Evolutionary conservation across 805 yeast genomes (phyloP).

Genomic region (Barnettozyma sucrosica): DNA sequence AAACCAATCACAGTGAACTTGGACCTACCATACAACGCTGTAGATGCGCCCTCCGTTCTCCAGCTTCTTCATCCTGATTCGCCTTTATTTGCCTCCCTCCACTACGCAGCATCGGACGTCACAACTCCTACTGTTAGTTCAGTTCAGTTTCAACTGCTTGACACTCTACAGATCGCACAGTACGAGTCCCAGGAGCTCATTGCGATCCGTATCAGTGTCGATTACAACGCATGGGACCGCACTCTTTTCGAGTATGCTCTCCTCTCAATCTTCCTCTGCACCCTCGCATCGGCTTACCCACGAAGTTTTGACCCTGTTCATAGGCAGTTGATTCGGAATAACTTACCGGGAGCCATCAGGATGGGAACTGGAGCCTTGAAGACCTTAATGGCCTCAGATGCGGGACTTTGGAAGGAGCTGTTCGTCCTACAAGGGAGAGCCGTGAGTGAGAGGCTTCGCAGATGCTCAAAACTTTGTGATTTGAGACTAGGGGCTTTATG

Average conservation of each 20-base stretch:
- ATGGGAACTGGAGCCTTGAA: not conserved
- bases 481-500: not conserved
- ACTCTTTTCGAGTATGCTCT: not conserved
- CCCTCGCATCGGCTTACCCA: constrained; percentile 1
- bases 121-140: not conserved
- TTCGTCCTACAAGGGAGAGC: not conserved
- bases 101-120: not conserved
- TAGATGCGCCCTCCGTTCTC: not conserved
- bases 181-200: not conserved
- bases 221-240: not conserved
- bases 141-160: not conserved
- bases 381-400: not conserved
- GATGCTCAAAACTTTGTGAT: not conserved
- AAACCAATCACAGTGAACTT: not conserved
- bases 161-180: not conserved
- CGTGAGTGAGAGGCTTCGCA: not conserved
- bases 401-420: not conserved
- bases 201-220: not conserved
- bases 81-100: not conserved
- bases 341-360: not conserved
- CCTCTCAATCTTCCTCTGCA: not conserved
- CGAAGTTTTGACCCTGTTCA: constrained; percentile 1
- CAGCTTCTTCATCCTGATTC: not conserved
- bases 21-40: not conserved
- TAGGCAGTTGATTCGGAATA: not conserved